Evolutionary conservation across 148 eudicot species (phyloP).

Genomic region (Camellia sinensis): DNA sequence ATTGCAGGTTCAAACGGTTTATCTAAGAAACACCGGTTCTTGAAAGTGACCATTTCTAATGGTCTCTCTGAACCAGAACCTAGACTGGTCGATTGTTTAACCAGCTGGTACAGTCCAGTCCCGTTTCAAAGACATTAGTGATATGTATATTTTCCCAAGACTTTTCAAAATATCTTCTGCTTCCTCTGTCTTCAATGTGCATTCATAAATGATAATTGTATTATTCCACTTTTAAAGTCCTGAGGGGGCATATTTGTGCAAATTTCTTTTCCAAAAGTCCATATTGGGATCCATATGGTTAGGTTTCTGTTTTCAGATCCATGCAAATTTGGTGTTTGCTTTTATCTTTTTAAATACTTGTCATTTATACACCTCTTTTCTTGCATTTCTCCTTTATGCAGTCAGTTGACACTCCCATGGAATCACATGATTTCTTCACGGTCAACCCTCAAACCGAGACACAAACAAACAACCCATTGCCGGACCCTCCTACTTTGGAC

Average conservation of each 20-base stretch:
- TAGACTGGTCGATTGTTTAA: too few species aligned
- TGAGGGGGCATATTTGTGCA: neutral
- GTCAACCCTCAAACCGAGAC: slow-evolving; percentile 38
- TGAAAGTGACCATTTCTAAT: too few species aligned
- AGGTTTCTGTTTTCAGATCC: neutral
- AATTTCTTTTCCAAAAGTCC: neutral
- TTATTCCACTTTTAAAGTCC: neutral
- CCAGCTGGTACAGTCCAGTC: too few species aligned
- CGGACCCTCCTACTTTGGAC: slow-evolving; percentile 44
- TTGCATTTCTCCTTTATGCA: slow-evolving; percentile 21
- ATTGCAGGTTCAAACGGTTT: too few species aligned
- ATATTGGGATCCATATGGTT: neutral
- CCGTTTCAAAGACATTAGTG: too few species aligned
- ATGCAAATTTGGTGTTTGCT: neutral
- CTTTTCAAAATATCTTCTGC: neutral
- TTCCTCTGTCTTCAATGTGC: neutral
- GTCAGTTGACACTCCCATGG: slow-evolving; percentile 52
- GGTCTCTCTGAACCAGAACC: too few species aligned
- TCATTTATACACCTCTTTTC: neutral
- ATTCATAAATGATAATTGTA: neutral
- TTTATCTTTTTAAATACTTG: neutral
- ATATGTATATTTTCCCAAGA: neutral
- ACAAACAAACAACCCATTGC: slow-evolving; percentile 35
- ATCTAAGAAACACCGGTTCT: too few species aligned
- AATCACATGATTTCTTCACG: slow-evolving; percentile 51